Conservation (phyloP, 139 green algal genomes). For the Picochlorum sp. region DNA sequence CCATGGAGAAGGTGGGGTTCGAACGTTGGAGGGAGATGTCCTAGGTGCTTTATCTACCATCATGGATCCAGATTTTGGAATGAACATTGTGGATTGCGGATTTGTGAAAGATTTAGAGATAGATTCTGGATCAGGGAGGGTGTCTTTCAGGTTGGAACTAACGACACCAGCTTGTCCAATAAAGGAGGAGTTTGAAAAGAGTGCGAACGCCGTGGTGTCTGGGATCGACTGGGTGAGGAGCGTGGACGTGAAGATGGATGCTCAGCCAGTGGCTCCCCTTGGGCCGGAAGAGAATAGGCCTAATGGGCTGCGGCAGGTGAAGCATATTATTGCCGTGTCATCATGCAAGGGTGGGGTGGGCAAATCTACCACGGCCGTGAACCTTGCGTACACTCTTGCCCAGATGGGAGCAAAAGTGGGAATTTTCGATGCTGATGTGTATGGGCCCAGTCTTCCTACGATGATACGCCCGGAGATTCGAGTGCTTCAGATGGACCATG, state of each 20-base stretch:
- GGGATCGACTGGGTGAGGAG: conserved; percentile 54
- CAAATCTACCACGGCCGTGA: conserved; percentile 93
- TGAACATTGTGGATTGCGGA: conserved; percentile 91
- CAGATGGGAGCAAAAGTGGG: conserved; percentile 92
- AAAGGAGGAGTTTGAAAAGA: conserved; percentile 87
- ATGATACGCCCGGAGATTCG: conserved; percentile 82
- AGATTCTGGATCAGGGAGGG: conserved; percentile 10
- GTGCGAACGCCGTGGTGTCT: conserved; percentile 23
- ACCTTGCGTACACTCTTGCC: conserved; percentile 91
- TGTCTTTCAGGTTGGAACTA: conserved; percentile 79
- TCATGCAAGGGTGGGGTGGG: conserved; percentile 81
- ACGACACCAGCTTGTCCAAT: conserved; percentile 97
- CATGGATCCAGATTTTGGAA: conserved; percentile 96
- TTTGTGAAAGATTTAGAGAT: conserved; percentile 87
- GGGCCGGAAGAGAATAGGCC: conserved; percentile 50
- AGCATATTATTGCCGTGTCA: conserved; percentile 84
- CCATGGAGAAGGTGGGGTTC: not conserved
- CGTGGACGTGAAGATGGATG: conserved; percentile 76
- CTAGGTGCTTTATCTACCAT: conserved; percentile 70
- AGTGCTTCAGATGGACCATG: conserved; percentile 74
- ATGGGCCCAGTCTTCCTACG: conserved; percentile 89
- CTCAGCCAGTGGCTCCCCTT: conserved; percentile 60
- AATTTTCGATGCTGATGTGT: conserved; percentile 98
- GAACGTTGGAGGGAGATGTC: conserved; percentile 40
- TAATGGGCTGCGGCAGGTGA: conserved; percentile 67